These are phyloP conservation scores for Cyberlindnera saturnus DNA, from an alignment of 805 yeast genomes.

Conservation along the genomic window DNA sequence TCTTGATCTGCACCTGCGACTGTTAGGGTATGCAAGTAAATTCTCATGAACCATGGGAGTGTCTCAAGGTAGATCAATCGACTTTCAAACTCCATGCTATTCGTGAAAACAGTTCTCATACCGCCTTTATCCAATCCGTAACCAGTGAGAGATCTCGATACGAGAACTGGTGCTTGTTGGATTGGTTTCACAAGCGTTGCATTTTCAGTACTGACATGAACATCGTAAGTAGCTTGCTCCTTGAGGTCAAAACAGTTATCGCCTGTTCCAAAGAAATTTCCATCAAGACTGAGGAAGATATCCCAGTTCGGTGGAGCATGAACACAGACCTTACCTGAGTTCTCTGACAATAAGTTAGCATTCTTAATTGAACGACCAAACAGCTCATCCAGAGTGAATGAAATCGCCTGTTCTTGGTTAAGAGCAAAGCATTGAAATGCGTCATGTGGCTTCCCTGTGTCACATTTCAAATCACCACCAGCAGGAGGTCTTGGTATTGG, in stretches of 20 bases:
- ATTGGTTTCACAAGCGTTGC: conserved; percentile 36
- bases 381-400: conserved; percentile 53
- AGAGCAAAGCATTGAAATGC: conserved; percentile 76
- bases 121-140: conserved; percentile 91
- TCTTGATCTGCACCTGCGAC: conserved; percentile 24
- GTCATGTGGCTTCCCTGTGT: conserved; percentile 50
- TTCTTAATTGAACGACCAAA: conserved; percentile 70
- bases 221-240: conserved; percentile 22
- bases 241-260: conserved; percentile 33
- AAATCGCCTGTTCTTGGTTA: conserved; percentile 39
- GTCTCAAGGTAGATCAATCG: conserved; percentile 66
- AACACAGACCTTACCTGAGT: conserved; percentile 38
- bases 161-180: conserved; percentile 55
- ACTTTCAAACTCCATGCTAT: conserved; percentile 48
- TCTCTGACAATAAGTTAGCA: conserved; percentile 48
- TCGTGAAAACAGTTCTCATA: conserved; percentile 68
- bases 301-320: conserved; percentile 45
- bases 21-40: conserved; percentile 67
- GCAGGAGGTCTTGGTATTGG: conserved; percentile 80
- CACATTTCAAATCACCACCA: conserved; percentile 71
- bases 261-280: conserved; percentile 24
- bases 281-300: conserved; percentile 27
- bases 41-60: conserved; percentile 88
- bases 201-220: conserved; percentile 34
- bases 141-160: conserved; percentile 85